Evolutionary conservation across 1,139 yeast genomes (phyloP).

Genomic region (Yamadazyma mexicana): DNA sequence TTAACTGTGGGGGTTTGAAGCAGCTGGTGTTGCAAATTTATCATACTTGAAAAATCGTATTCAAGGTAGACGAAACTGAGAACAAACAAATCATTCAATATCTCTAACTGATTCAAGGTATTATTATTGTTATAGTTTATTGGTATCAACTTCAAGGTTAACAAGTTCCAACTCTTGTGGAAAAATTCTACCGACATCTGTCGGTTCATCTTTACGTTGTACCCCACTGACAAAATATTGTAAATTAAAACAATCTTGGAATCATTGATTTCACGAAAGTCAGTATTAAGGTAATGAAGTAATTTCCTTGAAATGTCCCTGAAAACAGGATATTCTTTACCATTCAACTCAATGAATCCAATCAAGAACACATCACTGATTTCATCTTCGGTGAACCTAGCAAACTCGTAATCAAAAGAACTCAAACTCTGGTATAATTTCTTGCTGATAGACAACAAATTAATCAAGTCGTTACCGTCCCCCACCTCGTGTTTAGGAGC

Average conservation of each 20-base stretch:
- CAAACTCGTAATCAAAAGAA: conserved; percentile 18
- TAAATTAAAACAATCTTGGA: conserved; percentile 31
- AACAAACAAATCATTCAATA: conserved; percentile 33
- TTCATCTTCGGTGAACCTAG: conserved; percentile 14
- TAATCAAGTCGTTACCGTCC: conserved; percentile 27
- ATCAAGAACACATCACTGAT: conserved; percentile 32
- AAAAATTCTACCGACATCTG: conserved; percentile 32
- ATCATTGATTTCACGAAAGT: conserved; percentile 17
- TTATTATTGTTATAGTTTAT: conserved; percentile 36
- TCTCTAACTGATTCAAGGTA: conserved; percentile 42
- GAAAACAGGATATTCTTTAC: conserved; percentile 18
- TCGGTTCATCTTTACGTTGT: conserved; percentile 16
- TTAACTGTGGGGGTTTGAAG: conserved; percentile 4
- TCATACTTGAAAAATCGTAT: conserved; percentile 21
- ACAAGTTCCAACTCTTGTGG: conserved; percentile 44
- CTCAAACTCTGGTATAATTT: conserved; percentile 25
- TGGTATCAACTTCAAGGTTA: conserved; percentile 44
- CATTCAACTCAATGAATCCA: conserved; percentile 29
- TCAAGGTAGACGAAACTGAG: conserved; percentile 32
- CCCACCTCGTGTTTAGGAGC: conserved; percentile 7
- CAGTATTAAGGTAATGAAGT: conserved; percentile 25
- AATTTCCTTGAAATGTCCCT: conserved; percentile 24
- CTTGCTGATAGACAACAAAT: conserved; percentile 35
- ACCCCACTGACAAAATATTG: conserved; percentile 29
- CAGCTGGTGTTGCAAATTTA: conserved; percentile 1